Evolutionary conservation across 106 monocot genomes (phyloP).

Genomic region (Acanthochlamys bracteata): DNA sequence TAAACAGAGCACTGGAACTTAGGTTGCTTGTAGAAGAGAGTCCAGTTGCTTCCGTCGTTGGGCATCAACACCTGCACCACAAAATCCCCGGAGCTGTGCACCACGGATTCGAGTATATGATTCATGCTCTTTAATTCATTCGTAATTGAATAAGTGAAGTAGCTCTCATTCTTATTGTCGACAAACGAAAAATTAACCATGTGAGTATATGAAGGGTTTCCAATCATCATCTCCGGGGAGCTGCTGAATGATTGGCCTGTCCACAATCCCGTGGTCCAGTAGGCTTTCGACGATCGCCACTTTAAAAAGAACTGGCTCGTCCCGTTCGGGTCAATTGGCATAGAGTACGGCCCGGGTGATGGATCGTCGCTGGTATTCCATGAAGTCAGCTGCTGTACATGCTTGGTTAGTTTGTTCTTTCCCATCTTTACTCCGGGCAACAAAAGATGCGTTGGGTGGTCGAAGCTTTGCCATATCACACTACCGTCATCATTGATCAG

Average conservation of each 20-base stretch:
- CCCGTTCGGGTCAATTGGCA: slow-evolving; percentile 18
- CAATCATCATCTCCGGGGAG: slow-evolving; percentile 4
- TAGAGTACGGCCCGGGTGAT: slow-evolving; percentile 7
- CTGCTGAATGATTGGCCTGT: slow-evolving; percentile 1
- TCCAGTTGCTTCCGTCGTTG: not conserved
- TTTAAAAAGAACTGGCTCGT: slow-evolving; percentile 15
- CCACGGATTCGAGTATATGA: not conserved
- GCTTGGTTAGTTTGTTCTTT: slow-evolving; percentile 24
- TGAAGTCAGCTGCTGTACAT: slow-evolving; percentile 13
- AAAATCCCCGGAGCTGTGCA: not conserved
- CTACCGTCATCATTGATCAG: slow-evolving; percentile 5
- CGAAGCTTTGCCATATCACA: slow-evolving; percentile 34
- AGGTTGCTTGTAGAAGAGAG: not conserved
- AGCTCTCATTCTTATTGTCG: slow-evolving; percentile 4
- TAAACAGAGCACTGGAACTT: not conserved
- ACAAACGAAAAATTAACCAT: slow-evolving; percentile 7
- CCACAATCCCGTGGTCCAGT: not conserved
- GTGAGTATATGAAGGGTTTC: not conserved
- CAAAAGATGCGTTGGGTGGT: slow-evolving; percentile 22
- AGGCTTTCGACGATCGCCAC: slow-evolving; percentile 13
- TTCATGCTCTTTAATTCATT: slow-evolving; percentile 14
- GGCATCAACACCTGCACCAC: not conserved
- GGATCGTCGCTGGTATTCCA: slow-evolving; percentile 23
- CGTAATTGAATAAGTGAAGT: slow-evolving; percentile 15
- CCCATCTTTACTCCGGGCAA: slow-evolving; percentile 19